Evolutionary conservation across 2,329 filamentous ascomycete species (phyloP), one percentile per base, ranked within the genome.

Genomic region (Lachnellula occidentalis): DNA sequence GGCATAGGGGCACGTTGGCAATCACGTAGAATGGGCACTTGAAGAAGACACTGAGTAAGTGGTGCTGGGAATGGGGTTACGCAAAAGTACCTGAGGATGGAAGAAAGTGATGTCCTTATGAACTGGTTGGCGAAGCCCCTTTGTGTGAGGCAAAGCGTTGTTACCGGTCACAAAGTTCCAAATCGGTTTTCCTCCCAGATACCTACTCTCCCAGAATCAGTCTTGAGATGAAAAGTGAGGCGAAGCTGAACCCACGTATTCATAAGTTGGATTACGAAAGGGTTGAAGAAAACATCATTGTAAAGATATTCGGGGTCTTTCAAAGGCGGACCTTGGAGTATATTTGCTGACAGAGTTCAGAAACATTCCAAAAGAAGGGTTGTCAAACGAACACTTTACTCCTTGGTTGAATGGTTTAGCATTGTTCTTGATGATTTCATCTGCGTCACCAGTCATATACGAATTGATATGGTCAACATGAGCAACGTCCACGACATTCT

Each of bases 131-230:
- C 72, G 66, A 24, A 73, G 56, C 17, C 70, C 69, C 15, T 62
- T 50, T 0, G 72, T 74, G 19, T 65, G 58, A 17, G 70, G 64
- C 3, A 74, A 52, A 5, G 72, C 72, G 48, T 70, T 73, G 58
- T 74, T 74, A 31, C 69, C 67, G 0, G 72, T 74, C 41, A 72
- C 58, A 61, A 71, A 73, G 58, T 72, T 73, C 69, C 69, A 73
- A 41, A 69, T 69, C 1, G 72, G 73, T 2, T 64, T 69, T 6
- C 62, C 57, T 37, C 73, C 73, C n/a, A 75, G 69, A 53, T 75
- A 74, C 6, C 70, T 72, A 50, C 65, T 66, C 4, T 58, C 64
- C 4, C 27, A 4, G 27, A 31, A 27, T 54, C 17, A 54, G 47
- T 37, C n/a, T 42, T 36, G 31, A 8, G 12, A 14, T 21, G 9